Conservation (phyloP, 306 rosid genomes). For the Arachis stenosperma region DNA sequence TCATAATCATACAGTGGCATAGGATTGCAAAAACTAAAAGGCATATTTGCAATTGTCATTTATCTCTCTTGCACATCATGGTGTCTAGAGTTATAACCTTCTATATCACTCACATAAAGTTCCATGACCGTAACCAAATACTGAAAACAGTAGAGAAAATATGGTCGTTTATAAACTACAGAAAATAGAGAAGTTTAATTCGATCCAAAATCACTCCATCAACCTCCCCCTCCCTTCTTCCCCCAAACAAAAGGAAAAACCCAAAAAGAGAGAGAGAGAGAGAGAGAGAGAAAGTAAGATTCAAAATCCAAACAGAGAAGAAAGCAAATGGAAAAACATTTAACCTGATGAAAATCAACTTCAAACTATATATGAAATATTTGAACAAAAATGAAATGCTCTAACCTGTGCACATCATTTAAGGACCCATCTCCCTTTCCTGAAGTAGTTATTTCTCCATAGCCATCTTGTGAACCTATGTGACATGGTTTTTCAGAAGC, state of each 20-base stretch:
- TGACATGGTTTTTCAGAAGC: slow-evolving; percentile 38
- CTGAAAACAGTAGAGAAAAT: slow-evolving; percentile 6
- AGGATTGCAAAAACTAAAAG: slow-evolving; percentile 26
- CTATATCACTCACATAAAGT: slow-evolving; percentile 13
- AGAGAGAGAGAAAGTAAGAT: background rate
- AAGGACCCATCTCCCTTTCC: slow-evolving; percentile 44
- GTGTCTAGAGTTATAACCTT: slow-evolving; percentile 24
- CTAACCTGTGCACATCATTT: slow-evolving; percentile 58
- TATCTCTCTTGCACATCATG: slow-evolving; percentile 21
- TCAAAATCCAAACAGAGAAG: slow-evolving; percentile 6
- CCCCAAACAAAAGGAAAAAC: too few relatives aligned
- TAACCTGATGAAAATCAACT: slow-evolving; percentile 17
- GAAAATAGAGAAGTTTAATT: slow-evolving; percentile 17
- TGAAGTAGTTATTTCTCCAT: slow-evolving; percentile 39
- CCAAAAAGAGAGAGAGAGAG: background rate
- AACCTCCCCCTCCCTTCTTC: background rate
- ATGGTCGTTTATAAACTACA: background rate
- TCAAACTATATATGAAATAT: slow-evolving; percentile 14
- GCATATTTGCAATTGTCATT: slow-evolving; percentile 13
- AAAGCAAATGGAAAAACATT: slow-evolving; percentile 21
- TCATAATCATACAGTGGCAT: slow-evolving; percentile 33
- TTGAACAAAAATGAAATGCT: slow-evolving; percentile 35
- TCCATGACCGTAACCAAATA: slow-evolving; percentile 14
- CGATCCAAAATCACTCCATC: slow-evolving; percentile 8
- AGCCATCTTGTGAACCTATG: slow-evolving; percentile 53